These are phyloP conservation scores for Ceratocystis alfenasii DNA, from an alignment of 2,329 filamentous ascomycete species.

Conservation along the genomic window DNA sequence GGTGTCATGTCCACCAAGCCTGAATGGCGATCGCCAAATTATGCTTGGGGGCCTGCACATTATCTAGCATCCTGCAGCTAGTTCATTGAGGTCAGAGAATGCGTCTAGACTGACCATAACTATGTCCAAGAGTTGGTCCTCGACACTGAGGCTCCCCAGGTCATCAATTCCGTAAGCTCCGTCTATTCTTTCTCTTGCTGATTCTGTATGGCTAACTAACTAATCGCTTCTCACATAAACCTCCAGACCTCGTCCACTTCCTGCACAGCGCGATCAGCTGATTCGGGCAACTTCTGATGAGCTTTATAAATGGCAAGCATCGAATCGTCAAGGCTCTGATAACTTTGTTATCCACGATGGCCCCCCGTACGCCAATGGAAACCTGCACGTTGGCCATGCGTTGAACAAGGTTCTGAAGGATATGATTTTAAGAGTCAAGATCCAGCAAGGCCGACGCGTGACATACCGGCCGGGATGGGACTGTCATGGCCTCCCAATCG, in stretches of 20 bases:
- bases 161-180: slow-evolving; percentile 55
- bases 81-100: slow-evolving; percentile 25
- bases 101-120: slow-evolving; percentile 58
- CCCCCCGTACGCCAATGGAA: slow-evolving; percentile 90
- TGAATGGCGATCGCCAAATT: not conserved
- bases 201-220: not conserved
- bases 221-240: not conserved
- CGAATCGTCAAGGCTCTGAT: slow-evolving; percentile 41
- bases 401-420: slow-evolving; percentile 97
- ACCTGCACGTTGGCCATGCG: slow-evolving; percentile 83
- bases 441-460: slow-evolving; percentile 63
- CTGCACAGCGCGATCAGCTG: slow-evolving; percentile 43
- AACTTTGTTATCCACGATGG: slow-evolving; percentile 85
- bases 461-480: slow-evolving; percentile 91
- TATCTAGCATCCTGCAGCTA: not conserved
- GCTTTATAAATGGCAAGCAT: slow-evolving; percentile 76
- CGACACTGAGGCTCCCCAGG: slow-evolving; percentile 62
- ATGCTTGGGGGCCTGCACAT: not conserved
- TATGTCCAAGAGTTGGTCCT: slow-evolving; percentile 56
- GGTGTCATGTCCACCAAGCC: not conserved
- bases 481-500: slow-evolving; percentile 92
- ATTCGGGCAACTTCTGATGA: slow-evolving; percentile 72
- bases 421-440: slow-evolving; percentile 70
- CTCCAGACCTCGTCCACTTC: slow-evolving; percentile 40
- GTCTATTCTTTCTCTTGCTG: not conserved